Percentiles rank a stretch among this genome's conserved stretches.
These are phyloP conservation scores for Ganoderma sinense DNA, from an alignment of 1,284 basidiomycete species.

Conservation along the genomic window DNA sequence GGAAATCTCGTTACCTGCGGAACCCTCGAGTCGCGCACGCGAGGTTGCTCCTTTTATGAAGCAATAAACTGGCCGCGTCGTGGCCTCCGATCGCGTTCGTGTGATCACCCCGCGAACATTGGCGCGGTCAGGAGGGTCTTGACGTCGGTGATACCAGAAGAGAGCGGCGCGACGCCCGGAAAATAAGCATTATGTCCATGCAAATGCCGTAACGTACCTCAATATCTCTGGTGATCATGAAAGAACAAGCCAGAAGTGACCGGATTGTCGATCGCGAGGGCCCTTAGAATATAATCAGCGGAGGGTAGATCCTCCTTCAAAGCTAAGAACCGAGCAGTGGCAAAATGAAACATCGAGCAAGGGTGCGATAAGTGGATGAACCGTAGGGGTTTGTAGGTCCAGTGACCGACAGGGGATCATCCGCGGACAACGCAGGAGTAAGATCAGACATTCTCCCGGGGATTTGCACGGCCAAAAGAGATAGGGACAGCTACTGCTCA, in stretches of 20 bases:
- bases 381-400: slow-evolving; percentile 18
- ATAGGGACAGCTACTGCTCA: neutral
- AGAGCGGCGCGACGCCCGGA: slow-evolving; percentile 1
- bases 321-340: slow-evolving; percentile 3
- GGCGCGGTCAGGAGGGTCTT: neutral
- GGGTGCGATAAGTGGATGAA: neutral
- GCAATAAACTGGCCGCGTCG: neutral
- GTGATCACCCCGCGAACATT: slow-evolving; percentile 16
- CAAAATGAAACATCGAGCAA: slow-evolving; percentile 8
- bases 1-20: slow-evolving; percentile 24
- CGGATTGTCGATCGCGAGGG: slow-evolving; percentile 1
- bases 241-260: slow-evolving; percentile 1
- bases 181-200: slow-evolving; percentile 3
- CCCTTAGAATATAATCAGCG: neutral
- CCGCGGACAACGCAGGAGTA: neutral
- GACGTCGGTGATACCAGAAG: slow-evolving; percentile 6
- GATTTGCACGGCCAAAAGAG: neutral
- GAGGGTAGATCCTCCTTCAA: neutral
- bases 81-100: slow-evolving; percentile 5
- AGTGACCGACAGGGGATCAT: neutral
- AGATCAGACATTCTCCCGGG: neutral
- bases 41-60: slow-evolving; percentile 27
- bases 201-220: slow-evolving; percentile 3
- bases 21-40: slow-evolving; percentile 17
- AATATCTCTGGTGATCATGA: slow-evolving; percentile 10